phyloP scores from a whole-genome alignment of 345 rosid genomes.

The Brassica incana region DNA sequence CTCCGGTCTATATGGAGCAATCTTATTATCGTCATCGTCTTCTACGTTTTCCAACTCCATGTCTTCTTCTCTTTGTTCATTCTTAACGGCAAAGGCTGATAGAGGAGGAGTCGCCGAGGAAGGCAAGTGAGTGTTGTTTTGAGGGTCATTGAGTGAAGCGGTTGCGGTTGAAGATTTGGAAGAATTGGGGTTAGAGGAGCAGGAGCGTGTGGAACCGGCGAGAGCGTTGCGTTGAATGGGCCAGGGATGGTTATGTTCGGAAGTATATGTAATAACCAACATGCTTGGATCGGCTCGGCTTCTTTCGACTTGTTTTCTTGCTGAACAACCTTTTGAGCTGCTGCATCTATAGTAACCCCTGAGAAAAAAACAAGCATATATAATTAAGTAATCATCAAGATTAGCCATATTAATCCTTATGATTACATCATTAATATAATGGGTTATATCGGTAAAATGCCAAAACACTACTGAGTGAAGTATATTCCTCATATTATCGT shows the following conservation, averaged over 20 bases:
- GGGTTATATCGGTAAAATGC: neutral
- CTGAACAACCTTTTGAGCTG: conserved; percentile 96
- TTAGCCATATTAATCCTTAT: neutral
- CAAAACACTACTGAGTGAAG: neutral
- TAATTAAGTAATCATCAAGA: neutral
- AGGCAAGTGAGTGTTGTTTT: conserved; percentile 23
- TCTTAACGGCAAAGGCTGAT: conserved; percentile 41
- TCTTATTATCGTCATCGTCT: conserved; percentile 5
- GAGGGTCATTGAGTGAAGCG: conserved; percentile 26
- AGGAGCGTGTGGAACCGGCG: conserved; percentile 64
- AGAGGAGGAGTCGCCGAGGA: conserved; percentile 23
- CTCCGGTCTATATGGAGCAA: conserved; percentile 29
- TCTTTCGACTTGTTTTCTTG: conserved; percentile 95
- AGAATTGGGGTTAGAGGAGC: conserved; percentile 23
- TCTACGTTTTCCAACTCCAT: conserved; percentile 38
- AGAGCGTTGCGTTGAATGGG: conserved; percentile 83
- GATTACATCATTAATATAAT: neutral
- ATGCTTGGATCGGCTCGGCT: conserved; percentile 97
- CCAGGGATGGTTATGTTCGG: conserved; percentile 98
- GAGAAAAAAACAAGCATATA: conserved; percentile 8
- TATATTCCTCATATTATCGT: neutral
- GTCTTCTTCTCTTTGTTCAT: conserved; percentile 38
- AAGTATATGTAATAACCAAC: conserved; percentile 94
- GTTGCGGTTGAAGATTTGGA: conserved; percentile 8
- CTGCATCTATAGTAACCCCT: conserved; percentile 98